Conservation (phyloP, 441 rosid species). For the California macrophylla region DNA sequence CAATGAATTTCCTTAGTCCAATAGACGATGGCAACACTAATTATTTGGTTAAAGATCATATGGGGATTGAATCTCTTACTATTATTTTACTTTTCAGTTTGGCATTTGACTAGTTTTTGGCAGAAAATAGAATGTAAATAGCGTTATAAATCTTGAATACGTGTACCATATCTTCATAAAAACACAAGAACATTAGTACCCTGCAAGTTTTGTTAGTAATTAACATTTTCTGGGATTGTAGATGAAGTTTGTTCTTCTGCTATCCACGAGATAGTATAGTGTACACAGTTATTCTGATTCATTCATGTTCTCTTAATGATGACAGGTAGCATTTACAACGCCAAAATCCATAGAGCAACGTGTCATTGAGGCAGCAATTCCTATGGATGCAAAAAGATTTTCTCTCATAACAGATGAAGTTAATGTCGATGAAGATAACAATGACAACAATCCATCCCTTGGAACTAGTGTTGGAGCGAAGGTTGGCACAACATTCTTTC, state of each 20-base stretch:
- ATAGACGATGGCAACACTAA: too few species aligned
- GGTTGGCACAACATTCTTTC: constrained; percentile 35
- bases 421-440: constrained; percentile 27
- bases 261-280: not conserved
- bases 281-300: not conserved
- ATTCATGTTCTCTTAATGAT: constrained; percentile 8
- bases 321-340: constrained; percentile 35
- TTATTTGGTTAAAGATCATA: too few species aligned
- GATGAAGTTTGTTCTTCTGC: not conserved
- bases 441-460: constrained; percentile 15
- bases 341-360: constrained; percentile 51
- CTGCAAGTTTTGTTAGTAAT: too few species aligned
- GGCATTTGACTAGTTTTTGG: not conserved
- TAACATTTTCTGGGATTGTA: not conserved
- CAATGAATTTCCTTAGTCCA: not conserved
- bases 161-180: too few species aligned
- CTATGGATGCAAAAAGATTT: constrained; percentile 61
- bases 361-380: constrained; percentile 58
- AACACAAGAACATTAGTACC: too few species aligned
- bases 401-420: constrained; percentile 28
- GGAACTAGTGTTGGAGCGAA: constrained; percentile 39
- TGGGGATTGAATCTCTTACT: not conserved
- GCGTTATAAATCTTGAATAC: too few species aligned
- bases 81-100: too few species aligned
- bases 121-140: too few species aligned